A percentile compares a stretch with the other conserved stretches of the same genome.
Evolutionary conservation across 495 filamentous ascomycete species (phyloP).

Genomic region (Achaetomiella virescens): DNA sequence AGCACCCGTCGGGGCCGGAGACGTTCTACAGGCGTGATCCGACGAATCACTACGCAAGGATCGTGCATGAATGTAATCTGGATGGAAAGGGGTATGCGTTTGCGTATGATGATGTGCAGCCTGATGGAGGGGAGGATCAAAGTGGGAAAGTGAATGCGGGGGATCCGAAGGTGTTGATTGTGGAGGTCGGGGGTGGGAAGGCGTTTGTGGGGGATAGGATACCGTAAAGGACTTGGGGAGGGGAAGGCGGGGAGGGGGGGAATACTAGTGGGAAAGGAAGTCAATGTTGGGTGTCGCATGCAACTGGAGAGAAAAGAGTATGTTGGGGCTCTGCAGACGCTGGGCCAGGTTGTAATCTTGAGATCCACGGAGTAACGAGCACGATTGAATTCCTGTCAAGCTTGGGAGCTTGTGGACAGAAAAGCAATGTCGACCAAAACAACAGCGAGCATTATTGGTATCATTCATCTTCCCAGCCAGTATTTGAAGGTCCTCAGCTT

Average conservation of each 20-base stretch:
- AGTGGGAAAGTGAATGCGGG: conserved; percentile 59
- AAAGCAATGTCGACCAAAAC: too few relatives aligned
- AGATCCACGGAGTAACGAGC: too few relatives aligned
- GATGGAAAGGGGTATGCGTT: conserved; percentile 72
- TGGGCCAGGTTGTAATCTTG: too few relatives aligned
- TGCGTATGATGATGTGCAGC: conserved; percentile 73
- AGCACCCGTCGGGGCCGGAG: conserved; percentile 46
- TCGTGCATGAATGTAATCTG: conserved; percentile 59
- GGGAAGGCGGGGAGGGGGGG: background rate
- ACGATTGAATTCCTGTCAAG: too few relatives aligned
- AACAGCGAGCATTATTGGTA: too few relatives aligned
- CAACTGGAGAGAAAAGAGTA: too few relatives aligned
- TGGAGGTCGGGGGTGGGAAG: conserved; percentile 56
- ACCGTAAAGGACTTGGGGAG: conserved; percentile 2
- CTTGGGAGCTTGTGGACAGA: too few relatives aligned
- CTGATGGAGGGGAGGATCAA: conserved; percentile 54
- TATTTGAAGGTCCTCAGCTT: too few relatives aligned
- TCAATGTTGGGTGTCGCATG: too few relatives aligned
- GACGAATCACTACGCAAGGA: conserved; percentile 67
- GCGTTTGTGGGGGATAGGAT: conserved; percentile 25
- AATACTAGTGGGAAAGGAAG: too few relatives aligned
- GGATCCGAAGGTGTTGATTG: conserved; percentile 53
- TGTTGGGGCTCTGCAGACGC: too few relatives aligned
- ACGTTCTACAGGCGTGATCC: conserved; percentile 52
- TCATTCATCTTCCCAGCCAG: too few relatives aligned